Percentiles rank a stretch among this genome's conserved stretches.
phyloP scores from a whole-genome alignment of 352 stramenopile species.

The Phytophthora litchii region DNA sequence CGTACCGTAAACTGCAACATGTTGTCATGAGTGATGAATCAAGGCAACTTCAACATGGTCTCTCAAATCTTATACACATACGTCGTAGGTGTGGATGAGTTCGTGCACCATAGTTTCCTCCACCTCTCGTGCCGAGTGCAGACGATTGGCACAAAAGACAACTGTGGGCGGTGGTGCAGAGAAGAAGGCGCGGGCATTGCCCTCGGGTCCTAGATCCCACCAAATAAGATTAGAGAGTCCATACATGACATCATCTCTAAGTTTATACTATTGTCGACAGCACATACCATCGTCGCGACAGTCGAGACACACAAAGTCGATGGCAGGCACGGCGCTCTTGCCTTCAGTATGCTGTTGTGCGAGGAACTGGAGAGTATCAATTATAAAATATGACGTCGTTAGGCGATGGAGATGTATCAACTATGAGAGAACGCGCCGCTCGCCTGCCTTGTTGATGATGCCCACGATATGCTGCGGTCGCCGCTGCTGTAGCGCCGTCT shows the following conservation, averaged over 20 bases:
- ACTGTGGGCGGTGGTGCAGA: conserved; percentile 79
- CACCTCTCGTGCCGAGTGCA: conserved; percentile 74
- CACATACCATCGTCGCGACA: conserved; percentile 67
- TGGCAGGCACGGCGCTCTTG: conserved; percentile 27
- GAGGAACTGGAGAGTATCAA: conserved; percentile 45
- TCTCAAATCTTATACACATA: conserved; percentile 31
- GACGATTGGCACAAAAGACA: conserved; percentile 83
- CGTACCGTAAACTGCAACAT: conserved; percentile 72
- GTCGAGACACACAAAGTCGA: conserved; percentile 84
- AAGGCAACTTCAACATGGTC: conserved; percentile 19
- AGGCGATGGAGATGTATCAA: conserved; percentile 2
- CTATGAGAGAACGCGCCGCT: conserved; percentile 8
- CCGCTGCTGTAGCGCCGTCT: conserved; percentile 69
- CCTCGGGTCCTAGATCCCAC: conserved; percentile 61
- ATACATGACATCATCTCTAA: background rate
- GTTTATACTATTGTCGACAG: background rate
- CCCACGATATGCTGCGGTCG: conserved; percentile 69
- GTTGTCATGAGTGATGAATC: conserved; percentile 7
- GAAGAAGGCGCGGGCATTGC: conserved; percentile 82
- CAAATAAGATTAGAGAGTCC: conserved; percentile 2
- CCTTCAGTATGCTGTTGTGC: conserved; percentile 39
- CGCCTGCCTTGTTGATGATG: conserved; percentile 77
- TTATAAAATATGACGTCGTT: background rate
- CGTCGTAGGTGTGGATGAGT: conserved; percentile 87
- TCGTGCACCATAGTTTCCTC: conserved; percentile 88